Evolutionary conservation across 163 green algal genomes (phyloP), one percentile per base, ranked within the genome.

Genomic region (Smithsoniella earleae): DNA sequence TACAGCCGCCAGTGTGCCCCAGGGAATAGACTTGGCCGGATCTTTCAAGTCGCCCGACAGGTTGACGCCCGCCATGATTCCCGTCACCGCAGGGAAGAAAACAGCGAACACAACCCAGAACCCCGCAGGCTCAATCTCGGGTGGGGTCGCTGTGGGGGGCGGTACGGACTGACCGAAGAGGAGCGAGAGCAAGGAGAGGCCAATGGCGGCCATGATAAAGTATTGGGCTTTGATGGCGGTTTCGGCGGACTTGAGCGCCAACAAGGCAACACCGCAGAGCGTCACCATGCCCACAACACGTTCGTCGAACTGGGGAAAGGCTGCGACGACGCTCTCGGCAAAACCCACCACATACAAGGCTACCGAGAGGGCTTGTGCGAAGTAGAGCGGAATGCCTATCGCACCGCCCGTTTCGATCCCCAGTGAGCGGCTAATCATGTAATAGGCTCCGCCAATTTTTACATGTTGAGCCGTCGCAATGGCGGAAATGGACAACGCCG

Each of bases 11-110:
- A n/a, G n/a, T n/a, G n/a, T n/a, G n/a, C n/a, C n/a, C n/a, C n/a
- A n/a, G n/a, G n/a, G n/a, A n/a, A n/a, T n/a, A n/a, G n/a, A n/a
- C n/a, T n/a, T n/a, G n/a, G n/a, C n/a, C n/a, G n/a, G n/a, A n/a
- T n/a, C n/a, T n/a, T n/a, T n/a, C n/a, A n/a, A n/a, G n/a, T n/a
- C n/a, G n/a, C n/a, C n/a, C n/a, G 44, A 54, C 44, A 54, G 20
- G 44, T 54, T 54, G 20, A 54, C 44, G 44, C 44, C 44, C 44
- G 44, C 44, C 44, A 54, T 54, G 44, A 54, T 54, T 22, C 44
- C 44, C 20, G 44, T 54, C 44, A 54, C 44, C 20, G 44, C 44
- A 20, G 44, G 44, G 20, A 54, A 54, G 44, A 54, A 54, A 20
- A 54, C 44, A 20, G 44, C 44, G 20, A 54, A 54, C 20, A 54